Base-by-base conservation (phyloP, 257 asterid species). In the Scutellaria baicalensis region DNA sequence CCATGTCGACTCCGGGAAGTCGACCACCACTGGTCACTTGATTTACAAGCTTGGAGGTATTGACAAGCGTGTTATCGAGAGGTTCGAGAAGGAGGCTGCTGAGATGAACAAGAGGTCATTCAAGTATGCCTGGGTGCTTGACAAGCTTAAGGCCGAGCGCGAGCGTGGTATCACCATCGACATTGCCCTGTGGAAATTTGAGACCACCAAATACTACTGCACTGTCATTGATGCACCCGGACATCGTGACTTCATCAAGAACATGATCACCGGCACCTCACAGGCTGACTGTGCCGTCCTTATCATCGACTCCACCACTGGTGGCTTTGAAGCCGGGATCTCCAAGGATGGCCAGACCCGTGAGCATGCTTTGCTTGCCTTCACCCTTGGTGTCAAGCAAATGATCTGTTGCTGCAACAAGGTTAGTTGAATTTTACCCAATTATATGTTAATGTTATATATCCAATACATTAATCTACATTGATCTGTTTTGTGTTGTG, bases 311-410 rank as follows among this genome's bases (percentile, higher is more conserved):
- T 89, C 96, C 55, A 89, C 96, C 73, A 89, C 93, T 80, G 96
- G 96, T 77, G 96, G 96, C 74, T 89, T 89, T 44, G 96, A 89
- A 75, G 96, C 96, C 57, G 93, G 96, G 75, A 89, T 89, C 44
- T 89, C 96, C 13, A 89, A 89, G 89, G 96, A 86, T 43, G 96
- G 96, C 10, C 96, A 89, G 86, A 89, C 96, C 60, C 91, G 96
- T 71, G 96, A 89, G 84, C 96, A 89, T 40, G 96, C 96, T 0
- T 60, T 89, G 66, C 91, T 89, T 71, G 93, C 96, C 60, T 89
- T 89, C 79, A 89, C 96, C 31, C 96, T 89, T 17, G 93, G 96
- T 59, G 96, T 89, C 43, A 86, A 72, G 84, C 96, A 89, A 69
- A 89, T 89, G 96, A 86, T 89, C 13, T 86, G 96, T 55, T 89